Evolutionary conservation across 192 early-diverging fungal species (phyloP), one percentile per base, ranked within the genome.

Genomic region (Backusella mclennaniae): DNA sequence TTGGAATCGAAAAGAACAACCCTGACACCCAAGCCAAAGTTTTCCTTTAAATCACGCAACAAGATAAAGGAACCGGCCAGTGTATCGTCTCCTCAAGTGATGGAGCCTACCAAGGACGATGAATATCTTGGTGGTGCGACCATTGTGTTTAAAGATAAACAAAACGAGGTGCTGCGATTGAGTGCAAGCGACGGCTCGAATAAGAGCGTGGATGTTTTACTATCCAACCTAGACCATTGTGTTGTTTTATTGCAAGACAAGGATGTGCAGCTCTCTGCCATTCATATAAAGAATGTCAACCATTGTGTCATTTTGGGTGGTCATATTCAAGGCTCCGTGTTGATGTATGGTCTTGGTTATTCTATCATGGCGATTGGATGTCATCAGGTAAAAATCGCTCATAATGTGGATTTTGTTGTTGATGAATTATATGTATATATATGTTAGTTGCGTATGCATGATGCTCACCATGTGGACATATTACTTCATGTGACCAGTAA

Each of bases 391-490:
- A 71, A 46, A 36, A 19, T 1, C 8, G 12, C 35, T 66, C 41
- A 26, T 73, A 33, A 21, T 74, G 78, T 67, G 11, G 52, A 41
- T 78, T 6, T 23, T 56, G 21, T 35, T 39, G 9, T 41, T 41
- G 39, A 11, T 41, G 33, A 31, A 31, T 39, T 39, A 0, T 39
- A 1, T 41, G 7, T 41, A 17, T 44, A 44, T 44, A 17, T 44
- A 17, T 44, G 14, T 35, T 76, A 97, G 92, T 91, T 95, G 67
- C 87, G 95, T 46, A 91, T 97, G 89, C 95, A 97, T 84, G 85
- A 88, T 67, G 93, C 92, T 0, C 79, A 66, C 17, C 63, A 83
- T 44, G 88, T 94, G 56, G 86, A 89, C 35, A 85, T 93, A 6
- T 89, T 89, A 46, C 79, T 96, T 9, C 86, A 92, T 72, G 92